Conservation (phyloP, 306 rosid genomes). For the Boehmeria nivea region DNA sequence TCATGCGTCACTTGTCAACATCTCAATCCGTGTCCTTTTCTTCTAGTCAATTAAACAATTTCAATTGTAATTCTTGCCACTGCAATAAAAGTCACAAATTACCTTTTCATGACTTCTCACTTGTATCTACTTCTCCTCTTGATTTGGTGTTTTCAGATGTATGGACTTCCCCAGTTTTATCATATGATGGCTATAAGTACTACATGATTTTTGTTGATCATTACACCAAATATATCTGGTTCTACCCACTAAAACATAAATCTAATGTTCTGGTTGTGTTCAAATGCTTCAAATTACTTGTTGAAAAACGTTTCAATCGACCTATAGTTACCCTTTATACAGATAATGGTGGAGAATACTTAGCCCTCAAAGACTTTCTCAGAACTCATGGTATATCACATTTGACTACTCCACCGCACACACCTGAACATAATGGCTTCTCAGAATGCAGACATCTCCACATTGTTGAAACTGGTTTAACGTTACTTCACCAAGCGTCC, state of each 20-base stretch:
- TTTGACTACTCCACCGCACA: too few relatives aligned
- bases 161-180: neutral
- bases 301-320: neutral
- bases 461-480: too few relatives aligned
- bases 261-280: neutral
- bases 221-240: neutral
- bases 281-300: neutral
- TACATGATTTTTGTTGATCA: constrained; percentile 1
- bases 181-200: neutral
- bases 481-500: too few relatives aligned
- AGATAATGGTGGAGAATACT: neutral
- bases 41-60: neutral
- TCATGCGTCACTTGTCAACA: neutral
- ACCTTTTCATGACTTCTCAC: neutral
- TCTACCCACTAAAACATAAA: neutral
- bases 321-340: neutral
- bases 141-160: neutral
- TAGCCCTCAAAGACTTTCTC: too few relatives aligned
- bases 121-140: neutral
- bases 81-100: neutral
- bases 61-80: neutral
- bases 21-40: neutral
- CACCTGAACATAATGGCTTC: too few relatives aligned
- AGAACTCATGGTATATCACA: too few relatives aligned
- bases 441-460: too few relatives aligned